Evolutionary conservation across 2,329 filamentous ascomycete species (phyloP), one percentile per base, ranked within the genome.

Genomic region (Aspergillus sp.): DNA sequence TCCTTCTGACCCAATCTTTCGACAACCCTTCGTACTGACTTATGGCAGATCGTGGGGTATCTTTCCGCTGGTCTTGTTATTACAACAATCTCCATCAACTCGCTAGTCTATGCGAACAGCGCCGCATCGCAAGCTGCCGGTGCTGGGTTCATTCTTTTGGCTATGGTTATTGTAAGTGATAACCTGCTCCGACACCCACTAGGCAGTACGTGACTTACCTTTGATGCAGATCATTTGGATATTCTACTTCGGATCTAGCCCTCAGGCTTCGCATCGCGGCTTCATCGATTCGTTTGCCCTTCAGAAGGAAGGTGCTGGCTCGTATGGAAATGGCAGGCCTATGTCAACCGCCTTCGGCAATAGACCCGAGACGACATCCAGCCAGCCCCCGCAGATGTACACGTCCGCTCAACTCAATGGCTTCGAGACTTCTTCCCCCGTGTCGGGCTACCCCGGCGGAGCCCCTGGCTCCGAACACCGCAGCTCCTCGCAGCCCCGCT

Each of bases 261-360:
- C 94, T 1, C 91, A 91, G 45, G 91, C 93, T 15, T 86, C 89
- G 57, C 91, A 93, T 65, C 91, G 94, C 70, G 89, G 91, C 59
- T 97, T 96, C 75, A 90, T 98, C 69, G 95, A 99, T 79, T 97
- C 94, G 0, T 97, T 97, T 73, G 92, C 95, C 52, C 84, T 97
- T 21, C 87, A 95, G 80, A 98, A 98, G 80, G 93, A 97, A 70
- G 74, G 78, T 48, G 79, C 79, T 50, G 87, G 85, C 0, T 82
- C 85, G 23, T 86, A 82, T 61, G 84, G 78, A 81, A 87, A 81
- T 80, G 90, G 78, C 81, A 88, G 79, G 80, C 89, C 77, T 65
- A 87, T 95, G 87, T 89, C 87, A 58, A 89, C 87, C 70, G 92
- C 91, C 69, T 89, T 86, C 68, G 85, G 82, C 55, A 85, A 85